Evolutionary conservation across 768 basidiomycete species (phyloP), one percentile per base, ranked within the genome.

Genomic region (Tephrocybe rancida): DNA sequence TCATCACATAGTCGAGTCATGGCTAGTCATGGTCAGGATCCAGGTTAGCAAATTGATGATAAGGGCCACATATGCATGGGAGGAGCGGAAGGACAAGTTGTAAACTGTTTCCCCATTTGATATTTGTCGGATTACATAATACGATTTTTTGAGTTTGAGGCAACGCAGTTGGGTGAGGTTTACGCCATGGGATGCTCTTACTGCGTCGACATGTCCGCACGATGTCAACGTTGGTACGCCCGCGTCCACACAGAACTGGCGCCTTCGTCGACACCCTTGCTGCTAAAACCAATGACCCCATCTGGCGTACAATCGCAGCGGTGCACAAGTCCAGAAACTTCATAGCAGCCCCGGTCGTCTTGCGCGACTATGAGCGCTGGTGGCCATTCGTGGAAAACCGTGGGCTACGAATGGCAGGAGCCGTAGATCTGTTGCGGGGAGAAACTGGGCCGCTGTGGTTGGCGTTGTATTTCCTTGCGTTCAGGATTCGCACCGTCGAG

Each of bases 401-500:
- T 21, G 38, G 27, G 22, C 49, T 41, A n/a, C n/a, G n/a, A n/a
- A n/a, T n/a, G 14, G 45, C 13, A 9, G 35, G 10, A 18, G 25
- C 27, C 29, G 37, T 30, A 29, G 8, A 48, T 3, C 18, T 34
- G 19, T 48, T 54, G 42, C 19, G 44, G 4, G 53, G 39, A 30
- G 42, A 48, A 3, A 1, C n/a, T 27, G 48, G 72, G 11, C 86
- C 87, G 0, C 57, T 74, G 0, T 88, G 85, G 85, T 67, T 85
- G n/a, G 63, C 79, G 10, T 66, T 88, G 26, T 73, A 77, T 41
- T 69, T 87, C 37, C 67, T 79, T 14, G 68, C 64, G 3, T 75
- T 74, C 66, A 80, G 76, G 63, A 71, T 84, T 10, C 68, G 63
- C n/a, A 76, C 78, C 0, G 64, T 73, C 1, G 51, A 51, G 14